These are phyloP conservation scores for Psidium guajava DNA, from an alignment of 345 rosid species.

Conservation along the genomic window DNA sequence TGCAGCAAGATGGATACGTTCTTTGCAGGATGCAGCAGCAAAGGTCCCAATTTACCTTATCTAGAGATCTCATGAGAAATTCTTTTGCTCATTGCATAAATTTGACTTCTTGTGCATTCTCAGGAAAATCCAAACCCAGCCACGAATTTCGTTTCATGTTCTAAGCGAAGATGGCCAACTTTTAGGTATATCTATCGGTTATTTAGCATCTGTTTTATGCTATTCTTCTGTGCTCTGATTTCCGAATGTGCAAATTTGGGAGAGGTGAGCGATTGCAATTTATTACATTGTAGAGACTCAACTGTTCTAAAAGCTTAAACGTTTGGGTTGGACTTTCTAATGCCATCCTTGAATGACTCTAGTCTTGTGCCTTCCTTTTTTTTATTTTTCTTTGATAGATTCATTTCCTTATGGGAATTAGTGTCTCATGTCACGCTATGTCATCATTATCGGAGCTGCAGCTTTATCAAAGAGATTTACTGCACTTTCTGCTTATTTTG, in stretches of 20 bases:
- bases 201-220: background rate
- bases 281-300: background rate
- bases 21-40: slow-evolving; percentile 54
- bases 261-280: background rate
- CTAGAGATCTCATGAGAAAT: background rate
- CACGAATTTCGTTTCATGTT: slow-evolving; percentile 35
- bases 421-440: background rate
- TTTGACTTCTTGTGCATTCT: slow-evolving; percentile 6
- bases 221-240: background rate
- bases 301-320: no score
- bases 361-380: no score
- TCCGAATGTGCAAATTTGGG: background rate
- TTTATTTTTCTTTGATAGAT: background rate
- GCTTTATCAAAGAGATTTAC: background rate
- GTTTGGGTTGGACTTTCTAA: no score
- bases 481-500: background rate
- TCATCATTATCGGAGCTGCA: background rate
- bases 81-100: background rate
- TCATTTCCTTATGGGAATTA: background rate
- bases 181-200: slow-evolving; percentile 13
- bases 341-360: no score
- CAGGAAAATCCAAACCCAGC: slow-evolving; percentile 42
- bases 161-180: slow-evolving; percentile 46
- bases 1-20: slow-evolving; percentile 78
- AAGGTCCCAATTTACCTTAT: slow-evolving; percentile 35